Percentiles rank a stretch among this genome's conserved stretches.
Evolutionary conservation across 2,329 filamentous ascomycete species (phyloP).

Genomic region (Dissoconium aciculare): DNA sequence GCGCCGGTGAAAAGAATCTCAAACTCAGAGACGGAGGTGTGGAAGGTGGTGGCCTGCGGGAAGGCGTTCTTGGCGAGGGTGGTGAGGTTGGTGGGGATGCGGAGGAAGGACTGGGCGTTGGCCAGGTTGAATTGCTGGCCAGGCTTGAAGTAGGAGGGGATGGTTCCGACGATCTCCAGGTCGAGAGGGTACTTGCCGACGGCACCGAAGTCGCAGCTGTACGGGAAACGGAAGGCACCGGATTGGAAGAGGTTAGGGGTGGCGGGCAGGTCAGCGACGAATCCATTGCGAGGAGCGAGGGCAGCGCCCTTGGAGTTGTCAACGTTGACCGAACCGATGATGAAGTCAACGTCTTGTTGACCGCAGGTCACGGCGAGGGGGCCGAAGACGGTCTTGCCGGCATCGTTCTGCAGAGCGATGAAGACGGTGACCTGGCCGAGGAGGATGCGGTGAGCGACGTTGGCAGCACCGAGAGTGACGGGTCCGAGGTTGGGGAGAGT

Average conservation of each 20-base stretch:
- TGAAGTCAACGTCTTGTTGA: constrained; percentile 2
- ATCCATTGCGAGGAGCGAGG: constrained; percentile 1
- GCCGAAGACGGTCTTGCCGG: constrained; percentile 2
- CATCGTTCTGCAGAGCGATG: constrained; percentile 1
- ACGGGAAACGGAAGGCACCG: constrained; percentile 5
- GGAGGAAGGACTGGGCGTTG: constrained; percentile 3
- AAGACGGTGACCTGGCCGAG: constrained; percentile 3
- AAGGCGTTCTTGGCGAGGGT: constrained; percentile 4
- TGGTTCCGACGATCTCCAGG: constrained; percentile 2
- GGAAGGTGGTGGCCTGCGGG: neutral
- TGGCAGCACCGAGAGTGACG: constrained; percentile 2
- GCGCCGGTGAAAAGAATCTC: constrained; percentile 2
- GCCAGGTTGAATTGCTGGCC: constrained; percentile 1
- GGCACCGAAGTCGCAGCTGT: constrained; percentile 4
- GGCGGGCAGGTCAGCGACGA: neutral
- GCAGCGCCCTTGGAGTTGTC: constrained; percentile 1
- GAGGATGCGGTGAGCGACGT: constrained; percentile 3
- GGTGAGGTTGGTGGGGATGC: neutral
- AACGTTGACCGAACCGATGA: constrained; percentile 4
- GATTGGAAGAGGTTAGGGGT: constrained; percentile 2
- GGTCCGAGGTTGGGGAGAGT: constrained; percentile 2
- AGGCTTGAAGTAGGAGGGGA: constrained; percentile 2
- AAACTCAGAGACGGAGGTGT: constrained; percentile 2
- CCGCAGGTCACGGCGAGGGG: constrained; percentile 2
- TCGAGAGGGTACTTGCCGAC: constrained; percentile 1